phyloP scores from a whole-genome alignment of 768 basidiomycete species.

The Mycena floridula region DNA sequence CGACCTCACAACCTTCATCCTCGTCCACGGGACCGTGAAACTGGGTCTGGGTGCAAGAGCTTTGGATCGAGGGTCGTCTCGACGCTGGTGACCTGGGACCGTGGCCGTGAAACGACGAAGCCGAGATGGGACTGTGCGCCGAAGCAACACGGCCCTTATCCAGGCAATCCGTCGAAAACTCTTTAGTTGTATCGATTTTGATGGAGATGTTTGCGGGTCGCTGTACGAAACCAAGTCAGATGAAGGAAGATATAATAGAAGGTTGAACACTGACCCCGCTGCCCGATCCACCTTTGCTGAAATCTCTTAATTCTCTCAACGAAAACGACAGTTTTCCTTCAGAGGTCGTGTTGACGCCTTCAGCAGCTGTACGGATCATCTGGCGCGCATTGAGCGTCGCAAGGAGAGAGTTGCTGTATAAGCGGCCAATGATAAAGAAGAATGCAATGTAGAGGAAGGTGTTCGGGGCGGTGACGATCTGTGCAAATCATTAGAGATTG shows the following conservation, averaged over 20 bases:
- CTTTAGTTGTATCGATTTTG: constrained; percentile 26
- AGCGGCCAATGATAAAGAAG: constrained; percentile 46
- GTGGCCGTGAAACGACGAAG: too few species aligned
- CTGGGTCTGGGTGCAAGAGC: not conserved
- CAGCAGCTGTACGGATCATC: constrained; percentile 26
- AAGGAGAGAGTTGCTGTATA: constrained; percentile 48
- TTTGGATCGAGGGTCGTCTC: not conserved
- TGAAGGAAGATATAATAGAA: not conserved
- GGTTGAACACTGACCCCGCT: not conserved
- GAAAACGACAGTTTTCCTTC: constrained; percentile 11
- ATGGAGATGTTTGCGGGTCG: constrained; percentile 25
- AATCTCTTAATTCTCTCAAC: constrained; percentile 3
- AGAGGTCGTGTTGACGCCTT: constrained; percentile 23
- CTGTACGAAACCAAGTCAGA: constrained; percentile 5
- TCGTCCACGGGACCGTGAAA: not conserved
- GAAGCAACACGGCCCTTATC: not conserved
- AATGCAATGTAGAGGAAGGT: constrained; percentile 45
- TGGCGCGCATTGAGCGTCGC: constrained; percentile 46
- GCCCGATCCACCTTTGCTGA: not conserved
- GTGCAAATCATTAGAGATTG: constrained; percentile 16
- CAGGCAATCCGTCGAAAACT: constrained; percentile 1
- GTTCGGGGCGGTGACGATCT: constrained; percentile 29
- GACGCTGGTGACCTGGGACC: not conserved
- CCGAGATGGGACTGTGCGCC: not conserved
- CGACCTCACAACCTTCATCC: not conserved